phyloP scores from a whole-genome alignment of 2,329 filamentous ascomycete species.

The Microcyclosporella mali region DNA sequence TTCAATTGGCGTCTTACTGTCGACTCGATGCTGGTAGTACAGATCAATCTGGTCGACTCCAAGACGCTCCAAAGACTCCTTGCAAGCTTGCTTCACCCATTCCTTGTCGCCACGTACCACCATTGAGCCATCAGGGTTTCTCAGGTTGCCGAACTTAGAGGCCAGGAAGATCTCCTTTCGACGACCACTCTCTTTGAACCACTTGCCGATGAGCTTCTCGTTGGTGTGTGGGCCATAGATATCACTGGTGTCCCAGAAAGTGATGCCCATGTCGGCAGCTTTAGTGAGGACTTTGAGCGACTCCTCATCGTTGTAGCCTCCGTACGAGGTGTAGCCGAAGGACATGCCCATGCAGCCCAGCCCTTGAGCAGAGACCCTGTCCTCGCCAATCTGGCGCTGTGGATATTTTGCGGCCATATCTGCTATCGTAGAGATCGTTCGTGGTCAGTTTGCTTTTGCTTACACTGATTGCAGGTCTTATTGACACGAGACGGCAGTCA shows the following conservation, averaged over 20 bases:
- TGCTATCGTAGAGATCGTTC: too few relatives aligned
- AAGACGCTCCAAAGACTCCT: conserved; percentile 33
- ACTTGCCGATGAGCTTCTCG: conserved; percentile 33
- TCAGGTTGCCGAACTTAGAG: conserved; percentile 34
- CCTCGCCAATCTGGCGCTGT: conserved; percentile 38
- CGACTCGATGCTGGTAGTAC: conserved; percentile 42
- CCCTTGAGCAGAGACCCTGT: conserved; percentile 29
- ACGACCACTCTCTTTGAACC: conserved; percentile 36
- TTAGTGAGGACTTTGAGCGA: conserved; percentile 23
- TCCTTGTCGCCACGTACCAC: conserved; percentile 33
- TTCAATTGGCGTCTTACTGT: conserved; percentile 40
- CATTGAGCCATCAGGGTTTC: conserved; percentile 13
- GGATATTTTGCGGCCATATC: conserved; percentile 29
- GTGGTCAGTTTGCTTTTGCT: too few relatives aligned
- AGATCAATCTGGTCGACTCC: conserved; percentile 38
- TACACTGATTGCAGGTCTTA: too few relatives aligned
- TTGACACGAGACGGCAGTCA: too few relatives aligned
- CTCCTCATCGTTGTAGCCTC: conserved; percentile 26
- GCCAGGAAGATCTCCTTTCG: conserved; percentile 38
- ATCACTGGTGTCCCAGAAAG: conserved; percentile 28
- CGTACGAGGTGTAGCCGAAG: conserved; percentile 29
- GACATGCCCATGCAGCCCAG: conserved; percentile 34
- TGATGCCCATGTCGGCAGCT: conserved; percentile 26
- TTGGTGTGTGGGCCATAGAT: conserved; percentile 29
- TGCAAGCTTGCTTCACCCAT: conserved; percentile 33